A percentile compares a stretch with the other conserved stretches of the same genome.
Evolutionary conservation across 441 rosid species (phyloP).

Genomic region (Hura crepitans): DNA sequence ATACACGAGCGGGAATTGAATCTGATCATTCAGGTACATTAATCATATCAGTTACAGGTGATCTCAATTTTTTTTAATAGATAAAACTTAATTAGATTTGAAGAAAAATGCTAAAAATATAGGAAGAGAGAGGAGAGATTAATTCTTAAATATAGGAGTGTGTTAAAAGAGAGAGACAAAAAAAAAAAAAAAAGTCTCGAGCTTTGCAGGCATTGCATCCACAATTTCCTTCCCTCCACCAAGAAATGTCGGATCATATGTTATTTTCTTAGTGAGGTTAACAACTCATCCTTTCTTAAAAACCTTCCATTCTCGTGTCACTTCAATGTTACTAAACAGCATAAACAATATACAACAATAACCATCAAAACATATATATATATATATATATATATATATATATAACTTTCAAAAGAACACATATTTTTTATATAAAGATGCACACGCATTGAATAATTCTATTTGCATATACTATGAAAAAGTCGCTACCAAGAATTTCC

Average conservation of each 20-base stretch:
- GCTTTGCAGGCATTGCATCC: conserved; percentile 38
- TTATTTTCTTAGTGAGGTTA: conserved; percentile 28
- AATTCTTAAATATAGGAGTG: conserved; percentile 25
- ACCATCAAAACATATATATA: neutral
- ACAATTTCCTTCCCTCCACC: conserved; percentile 39
- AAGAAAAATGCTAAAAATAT: neutral
- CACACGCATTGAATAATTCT: neutral
- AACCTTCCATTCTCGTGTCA: conserved; percentile 1
- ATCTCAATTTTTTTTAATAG: no score
- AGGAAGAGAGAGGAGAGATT: conserved; percentile 10
- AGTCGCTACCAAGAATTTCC: neutral
- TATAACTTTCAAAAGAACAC: no score
- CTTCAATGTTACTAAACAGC: conserved; percentile 2
- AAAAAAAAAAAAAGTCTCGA: conserved; percentile 31
- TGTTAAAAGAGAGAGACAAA: conserved; percentile 30
- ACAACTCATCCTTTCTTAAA: conserved; percentile 21
- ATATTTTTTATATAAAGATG: conserved; percentile 11
- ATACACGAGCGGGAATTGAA: no score
- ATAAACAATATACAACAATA: neutral
- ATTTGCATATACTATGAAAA: conserved; percentile 4
- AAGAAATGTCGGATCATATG: conserved; percentile 41
- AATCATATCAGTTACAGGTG: no score
- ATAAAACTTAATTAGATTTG: neutral
- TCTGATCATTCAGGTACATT: no score
- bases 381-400: neutral